Conservation (phyloP, 176 grass and related monocot species). For the Musa beccarii region DNA sequence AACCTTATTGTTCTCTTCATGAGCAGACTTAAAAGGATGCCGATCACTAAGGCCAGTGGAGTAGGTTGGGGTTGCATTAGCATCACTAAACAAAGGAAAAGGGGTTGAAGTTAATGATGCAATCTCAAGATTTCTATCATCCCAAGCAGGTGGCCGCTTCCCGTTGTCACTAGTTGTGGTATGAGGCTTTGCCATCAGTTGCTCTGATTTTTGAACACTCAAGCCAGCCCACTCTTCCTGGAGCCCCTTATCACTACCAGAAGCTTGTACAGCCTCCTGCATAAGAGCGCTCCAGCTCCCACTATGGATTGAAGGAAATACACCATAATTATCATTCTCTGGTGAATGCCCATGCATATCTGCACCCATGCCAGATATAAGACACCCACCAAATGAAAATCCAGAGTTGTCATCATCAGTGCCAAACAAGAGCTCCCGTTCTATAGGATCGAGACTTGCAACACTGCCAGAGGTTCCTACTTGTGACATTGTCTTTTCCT, state of each 20-base stretch:
- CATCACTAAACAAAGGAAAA: constrained; percentile 15
- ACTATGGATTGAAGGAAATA: constrained; percentile 33
- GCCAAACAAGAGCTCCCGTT: constrained; percentile 40
- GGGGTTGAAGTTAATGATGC: constrained; percentile 5
- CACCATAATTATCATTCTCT: constrained; percentile 18
- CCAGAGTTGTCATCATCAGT: constrained; percentile 23
- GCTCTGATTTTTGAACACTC: constrained; percentile 21
- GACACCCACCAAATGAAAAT: constrained; percentile 11
- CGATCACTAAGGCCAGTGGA: not conserved
- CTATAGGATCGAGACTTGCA: constrained; percentile 35
- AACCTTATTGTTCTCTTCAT: not conserved
- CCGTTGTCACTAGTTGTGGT: constrained; percentile 2
- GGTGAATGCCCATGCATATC: constrained; percentile 16
- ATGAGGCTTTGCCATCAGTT: not conserved
- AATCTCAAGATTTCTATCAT: constrained; percentile 5
- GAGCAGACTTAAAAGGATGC: not conserved
- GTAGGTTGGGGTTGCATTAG: constrained; percentile 5
- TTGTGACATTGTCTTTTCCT: constrained; percentile 13
- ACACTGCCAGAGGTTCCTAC: constrained; percentile 1
- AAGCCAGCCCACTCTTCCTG: constrained; percentile 28
- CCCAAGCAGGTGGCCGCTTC: not conserved
- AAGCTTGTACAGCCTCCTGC: constrained; percentile 36
- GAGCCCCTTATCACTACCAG: constrained; percentile 32
- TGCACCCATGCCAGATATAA: constrained; percentile 13
- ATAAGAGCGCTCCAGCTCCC: constrained; percentile 52